phyloP scores from a whole-genome alignment of 371 early-diverging fungal species.

The Mortierella sp. region DNA sequence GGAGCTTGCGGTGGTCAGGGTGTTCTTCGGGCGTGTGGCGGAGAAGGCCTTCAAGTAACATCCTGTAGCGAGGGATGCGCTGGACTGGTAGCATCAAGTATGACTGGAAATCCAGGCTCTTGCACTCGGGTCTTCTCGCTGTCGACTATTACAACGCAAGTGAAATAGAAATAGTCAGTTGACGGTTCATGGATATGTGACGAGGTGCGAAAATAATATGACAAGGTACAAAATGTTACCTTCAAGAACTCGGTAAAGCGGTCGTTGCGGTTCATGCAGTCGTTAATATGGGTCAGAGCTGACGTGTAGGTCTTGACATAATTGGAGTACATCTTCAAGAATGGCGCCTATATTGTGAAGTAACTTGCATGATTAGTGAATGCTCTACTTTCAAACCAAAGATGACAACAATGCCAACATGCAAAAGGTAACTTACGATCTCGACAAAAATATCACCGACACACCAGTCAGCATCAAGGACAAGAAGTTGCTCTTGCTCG shows the following conservation, averaged over 20 bases:
- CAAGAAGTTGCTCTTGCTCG: conserved; percentile 42
- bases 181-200: conserved; percentile 15
- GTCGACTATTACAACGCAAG: conserved; percentile 32
- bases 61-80: conserved; percentile 84
- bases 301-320: conserved; percentile 66
- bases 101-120: conserved; percentile 77
- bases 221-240: conserved; percentile 31
- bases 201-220: too few species aligned
- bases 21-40: conserved; percentile 73
- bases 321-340: conserved; percentile 78
- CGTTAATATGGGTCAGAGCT: conserved; percentile 58
- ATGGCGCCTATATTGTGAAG: conserved; percentile 62
- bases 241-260: conserved; percentile 60
- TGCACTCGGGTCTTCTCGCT: conserved; percentile 63
- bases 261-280: conserved; percentile 55
- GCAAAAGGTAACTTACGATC: conserved; percentile 54
- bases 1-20: conserved; percentile 70
- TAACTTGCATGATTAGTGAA: neutral
- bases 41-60: conserved; percentile 80
- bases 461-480: conserved; percentile 67
- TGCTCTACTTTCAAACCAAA: too few species aligned
- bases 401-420: neutral
- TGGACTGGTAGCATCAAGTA: conserved; percentile 89
- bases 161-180: neutral
- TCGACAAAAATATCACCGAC: conserved; percentile 79